Conservation (phyloP, 75 land plant species). For the Selaginella tamariscina region DNA sequence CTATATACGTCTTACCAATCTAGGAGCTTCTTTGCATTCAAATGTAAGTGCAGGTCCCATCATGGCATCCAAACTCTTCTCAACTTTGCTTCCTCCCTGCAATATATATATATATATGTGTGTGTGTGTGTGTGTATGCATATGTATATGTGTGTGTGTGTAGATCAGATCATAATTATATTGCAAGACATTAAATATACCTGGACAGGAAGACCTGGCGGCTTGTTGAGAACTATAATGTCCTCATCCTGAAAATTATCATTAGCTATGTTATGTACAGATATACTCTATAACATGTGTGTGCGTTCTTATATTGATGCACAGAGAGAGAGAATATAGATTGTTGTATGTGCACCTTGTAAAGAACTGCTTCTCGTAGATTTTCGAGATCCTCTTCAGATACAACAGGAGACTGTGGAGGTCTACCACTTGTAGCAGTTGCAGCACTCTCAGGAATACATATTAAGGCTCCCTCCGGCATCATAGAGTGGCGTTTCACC, state of each 20-base stretch:
- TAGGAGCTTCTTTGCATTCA: slow-evolving; percentile 50
- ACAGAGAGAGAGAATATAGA: no score
- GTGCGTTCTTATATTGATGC: no score
- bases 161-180: background rate
- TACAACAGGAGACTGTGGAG: background rate
- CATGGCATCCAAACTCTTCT: slow-evolving; percentile 55
- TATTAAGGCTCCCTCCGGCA: background rate
- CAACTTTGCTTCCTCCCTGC: slow-evolving; percentile 77
- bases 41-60: slow-evolving; percentile 48
- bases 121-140: no score
- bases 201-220: slow-evolving; percentile 83
- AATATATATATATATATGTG: no score
- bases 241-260: slow-evolving; percentile 48
- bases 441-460: background rate
- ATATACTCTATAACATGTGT: background rate
- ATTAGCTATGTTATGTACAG: background rate
- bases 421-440: background rate
- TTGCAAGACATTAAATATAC: slow-evolving; percentile 20
- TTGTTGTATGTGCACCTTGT: no score
- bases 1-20: slow-evolving; percentile 82
- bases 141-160: no score
- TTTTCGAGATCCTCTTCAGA: background rate
- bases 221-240: slow-evolving; percentile 70
- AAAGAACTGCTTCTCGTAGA: background rate
- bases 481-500: background rate